Evolutionary conservation across 441 rosid genomes (phyloP), one percentile per base, ranked within the genome.

Genomic region (Croton laevigatus): DNA sequence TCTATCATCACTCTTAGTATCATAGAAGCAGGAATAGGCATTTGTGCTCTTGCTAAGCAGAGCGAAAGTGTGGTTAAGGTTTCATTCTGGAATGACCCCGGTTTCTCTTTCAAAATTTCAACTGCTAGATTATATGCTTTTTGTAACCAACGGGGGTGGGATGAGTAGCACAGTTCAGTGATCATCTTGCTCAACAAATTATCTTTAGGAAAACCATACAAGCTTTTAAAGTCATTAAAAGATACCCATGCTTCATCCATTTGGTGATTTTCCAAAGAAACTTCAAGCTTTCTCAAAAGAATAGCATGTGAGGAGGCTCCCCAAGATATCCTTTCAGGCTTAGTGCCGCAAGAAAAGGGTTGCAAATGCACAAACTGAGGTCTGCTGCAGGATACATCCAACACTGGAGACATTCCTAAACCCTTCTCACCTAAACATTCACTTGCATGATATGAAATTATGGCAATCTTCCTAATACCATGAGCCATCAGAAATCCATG

Each of bases 41-140:
- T 78, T 73, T 86, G 83, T 42, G 90, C 89, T 84, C 97, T 87
- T 20, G 89, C 92, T 61, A 90, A 73, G 71, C 89, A 84, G 63
- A 94, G 79, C 1, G 80, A 75, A 34, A 91, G 75, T 75, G 83
- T 90, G 6, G 79, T 80, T 36, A 90, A 65, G 42, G 80, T 66
- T 49, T 84, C 88, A 2, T 37, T 52, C 66, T 74, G 76, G 23
- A 87, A 60, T 66, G 80, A 65, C 61, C 58, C 68, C 0, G 91
- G 53, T 60, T 83, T 88, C 57, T 82, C 85, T 69, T 83, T 82
- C 76, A 76, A 66, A 65, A 79, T 64, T 17, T 71, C 17, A 38
- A 82, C 66, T 63, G 79, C 91, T 69, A 91, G 62, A 69, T 84
- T 81, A 65, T 62, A 65, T 23, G 93, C 96, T 75, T 81, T 89